Evolutionary conservation across 768 basidiomycete genomes (phyloP).

Genomic region (Tricholoma bakamatsutake): DNA sequence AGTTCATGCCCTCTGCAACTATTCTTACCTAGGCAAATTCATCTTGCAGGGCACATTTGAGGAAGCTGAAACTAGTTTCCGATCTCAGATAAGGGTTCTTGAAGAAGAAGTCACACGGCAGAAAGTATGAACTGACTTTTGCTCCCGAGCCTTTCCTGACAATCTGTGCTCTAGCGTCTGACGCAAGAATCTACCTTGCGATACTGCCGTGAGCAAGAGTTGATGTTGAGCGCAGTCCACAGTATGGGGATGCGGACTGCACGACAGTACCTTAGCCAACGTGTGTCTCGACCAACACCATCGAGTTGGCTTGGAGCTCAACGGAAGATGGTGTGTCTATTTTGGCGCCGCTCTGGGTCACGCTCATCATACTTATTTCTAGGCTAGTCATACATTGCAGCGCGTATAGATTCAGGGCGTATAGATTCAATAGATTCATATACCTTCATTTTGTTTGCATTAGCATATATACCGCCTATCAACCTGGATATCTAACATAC

Average conservation of each 20-base stretch:
- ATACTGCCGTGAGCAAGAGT: conserved; percentile 72
- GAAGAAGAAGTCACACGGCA: conserved; percentile 56
- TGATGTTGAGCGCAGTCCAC: conserved; percentile 77
- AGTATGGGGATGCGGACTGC: conserved; percentile 57
- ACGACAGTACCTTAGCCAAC: conserved; percentile 53
- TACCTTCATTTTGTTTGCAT: neutral
- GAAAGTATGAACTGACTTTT: conserved; percentile 34
- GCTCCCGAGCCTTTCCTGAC: neutral
- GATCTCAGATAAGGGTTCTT: conserved; percentile 58
- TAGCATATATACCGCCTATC: neutral
- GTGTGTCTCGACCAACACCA: conserved; percentile 41
- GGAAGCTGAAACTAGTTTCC: conserved; percentile 64
- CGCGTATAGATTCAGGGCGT: conserved; percentile 10
- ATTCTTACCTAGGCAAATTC: neutral
- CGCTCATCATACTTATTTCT: neutral
- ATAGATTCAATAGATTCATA: neutral
- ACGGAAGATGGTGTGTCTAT: conserved; percentile 38
- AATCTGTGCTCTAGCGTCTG: conserved; percentile 32
- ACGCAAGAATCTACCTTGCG: conserved; percentile 49
- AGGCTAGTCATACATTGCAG: conserved; percentile 16
- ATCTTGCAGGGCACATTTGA: conserved; percentile 48
- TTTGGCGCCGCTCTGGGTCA: neutral
- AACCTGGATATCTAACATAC: neutral
- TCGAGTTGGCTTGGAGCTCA: conserved; percentile 69
- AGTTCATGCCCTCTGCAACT: neutral